Evolutionary conservation across 345 rosid species (phyloP).

Genomic region (Eucalyptus sp.): DNA sequence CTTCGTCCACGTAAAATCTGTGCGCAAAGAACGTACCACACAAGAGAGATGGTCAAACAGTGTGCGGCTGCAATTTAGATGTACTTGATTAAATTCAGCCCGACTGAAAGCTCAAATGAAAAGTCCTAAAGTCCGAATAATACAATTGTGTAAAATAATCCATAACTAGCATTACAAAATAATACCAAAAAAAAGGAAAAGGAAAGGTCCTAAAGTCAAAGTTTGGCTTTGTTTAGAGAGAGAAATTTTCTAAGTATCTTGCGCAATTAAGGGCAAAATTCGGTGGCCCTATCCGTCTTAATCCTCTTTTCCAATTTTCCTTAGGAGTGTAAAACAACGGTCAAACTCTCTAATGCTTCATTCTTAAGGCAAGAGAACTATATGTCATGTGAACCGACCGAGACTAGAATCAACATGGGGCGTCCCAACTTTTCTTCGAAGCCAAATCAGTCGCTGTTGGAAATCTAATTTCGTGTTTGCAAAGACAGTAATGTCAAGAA

Average conservation of each 20-base stretch:
- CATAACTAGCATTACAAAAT: background rate
- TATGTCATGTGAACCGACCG: background rate
- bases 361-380: background rate
- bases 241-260: background rate
- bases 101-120: no score
- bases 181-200: background rate
- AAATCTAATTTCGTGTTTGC: background rate
- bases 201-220: background rate
- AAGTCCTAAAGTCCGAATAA: no score
- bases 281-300: background rate
- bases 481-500: background rate
- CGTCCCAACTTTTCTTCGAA: background rate
- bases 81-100: no score
- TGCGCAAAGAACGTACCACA: background rate
- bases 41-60: background rate
- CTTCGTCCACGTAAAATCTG: conserved; percentile 86
- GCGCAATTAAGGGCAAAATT: background rate
- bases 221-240: background rate
- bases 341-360: background rate
- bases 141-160: background rate
- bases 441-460: background rate
- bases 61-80: background rate
- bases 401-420: background rate
- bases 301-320: background rate
- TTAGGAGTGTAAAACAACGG: background rate